These are phyloP conservation scores for Canavalia ensiformis DNA, from an alignment of 306 rosid genomes.

Conservation along the genomic window DNA sequence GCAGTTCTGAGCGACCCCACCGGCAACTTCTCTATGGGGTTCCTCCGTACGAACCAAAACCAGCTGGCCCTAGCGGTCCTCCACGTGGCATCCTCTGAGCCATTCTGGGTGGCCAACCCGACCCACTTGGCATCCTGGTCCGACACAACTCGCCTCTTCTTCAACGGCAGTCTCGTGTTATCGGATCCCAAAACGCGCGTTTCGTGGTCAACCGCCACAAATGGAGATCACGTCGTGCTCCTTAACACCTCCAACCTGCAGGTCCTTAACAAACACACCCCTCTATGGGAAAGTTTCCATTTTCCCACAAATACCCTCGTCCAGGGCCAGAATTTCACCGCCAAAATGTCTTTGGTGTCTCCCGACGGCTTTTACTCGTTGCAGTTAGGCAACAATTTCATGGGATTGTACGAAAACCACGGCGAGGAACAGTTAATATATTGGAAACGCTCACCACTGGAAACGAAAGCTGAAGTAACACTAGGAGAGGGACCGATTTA, in stretches of 20 bases:
- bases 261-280: slow-evolving; percentile 36
- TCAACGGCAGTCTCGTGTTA: slow-evolving; percentile 78
- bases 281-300: slow-evolving; percentile 80
- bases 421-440: slow-evolving; percentile 52
- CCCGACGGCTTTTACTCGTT: slow-evolving; percentile 60
- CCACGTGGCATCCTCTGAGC: slow-evolving; percentile 72
- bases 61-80: slow-evolving; percentile 69
- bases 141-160: slow-evolving; percentile 61
- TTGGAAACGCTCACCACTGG: slow-evolving; percentile 67
- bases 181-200: slow-evolving; percentile 54
- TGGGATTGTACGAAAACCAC: slow-evolving; percentile 64
- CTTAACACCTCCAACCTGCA: slow-evolving; percentile 77
- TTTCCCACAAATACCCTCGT: slow-evolving; percentile 77
- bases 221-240: slow-evolving; percentile 60
- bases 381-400: slow-evolving; percentile 65
- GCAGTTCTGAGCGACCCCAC: slow-evolving; percentile 65
- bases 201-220: slow-evolving; percentile 74
- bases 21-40: slow-evolving; percentile 78
- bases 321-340: slow-evolving; percentile 73
- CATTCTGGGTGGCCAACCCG: slow-evolving; percentile 77
- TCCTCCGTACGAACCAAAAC: slow-evolving; percentile 68
- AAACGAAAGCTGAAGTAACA: slow-evolving; percentile 59
- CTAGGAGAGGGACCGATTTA: slow-evolving; percentile 69
- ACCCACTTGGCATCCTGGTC: slow-evolving; percentile 61
- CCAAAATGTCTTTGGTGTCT: slow-evolving; percentile 59